Conservation (phyloP, 768 basidiomycete genomes). For the Botryobasidium botryosum region DNA sequence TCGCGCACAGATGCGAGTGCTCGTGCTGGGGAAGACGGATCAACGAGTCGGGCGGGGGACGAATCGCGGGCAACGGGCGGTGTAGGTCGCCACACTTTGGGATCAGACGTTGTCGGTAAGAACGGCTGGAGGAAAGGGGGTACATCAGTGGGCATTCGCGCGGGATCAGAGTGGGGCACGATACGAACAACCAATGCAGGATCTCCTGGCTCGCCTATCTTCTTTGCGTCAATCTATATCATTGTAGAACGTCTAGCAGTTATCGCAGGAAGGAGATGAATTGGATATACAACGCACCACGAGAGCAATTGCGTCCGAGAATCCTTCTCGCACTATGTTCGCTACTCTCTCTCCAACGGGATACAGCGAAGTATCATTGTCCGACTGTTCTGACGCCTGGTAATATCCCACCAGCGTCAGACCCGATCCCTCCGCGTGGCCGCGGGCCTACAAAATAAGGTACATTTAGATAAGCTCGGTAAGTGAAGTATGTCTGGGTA, state of each 20-base stretch:
- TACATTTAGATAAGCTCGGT: not conserved
- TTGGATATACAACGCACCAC: slow-evolving; percentile 31
- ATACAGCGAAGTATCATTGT: slow-evolving; percentile 42
- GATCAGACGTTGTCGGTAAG: slow-evolving; percentile 5
- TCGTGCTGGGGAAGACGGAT: slow-evolving; percentile 28
- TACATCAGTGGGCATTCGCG: slow-evolving; percentile 30
- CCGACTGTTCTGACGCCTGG: slow-evolving; percentile 42
- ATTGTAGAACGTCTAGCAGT: slow-evolving; percentile 8
- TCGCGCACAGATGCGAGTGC: slow-evolving; percentile 36
- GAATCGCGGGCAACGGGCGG: slow-evolving; percentile 29
- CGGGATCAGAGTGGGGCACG: not conserved
- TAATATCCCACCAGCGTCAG: slow-evolving; percentile 55
- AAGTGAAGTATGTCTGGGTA: slow-evolving; percentile 1
- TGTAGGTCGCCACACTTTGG: slow-evolving; percentile 10
- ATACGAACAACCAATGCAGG: slow-evolving; percentile 41
- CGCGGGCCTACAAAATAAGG: slow-evolving; percentile 30
- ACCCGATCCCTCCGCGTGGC: slow-evolving; percentile 37
- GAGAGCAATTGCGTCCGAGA: slow-evolving; percentile 46
- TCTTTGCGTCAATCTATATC: slow-evolving; percentile 45
- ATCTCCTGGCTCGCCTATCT: slow-evolving; percentile 33
- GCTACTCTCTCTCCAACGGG: slow-evolving; percentile 51
- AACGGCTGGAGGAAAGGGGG: slow-evolving; percentile 23
- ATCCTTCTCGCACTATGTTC: slow-evolving; percentile 34
- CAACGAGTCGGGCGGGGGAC: slow-evolving; percentile 32
- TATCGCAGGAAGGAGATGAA: not conserved